A percentile compares a stretch with the other conserved stretches of the same genome.
phyloP scores from a whole-genome alignment of 208 protist species.

The Wallacemonas sp. region DNA sequence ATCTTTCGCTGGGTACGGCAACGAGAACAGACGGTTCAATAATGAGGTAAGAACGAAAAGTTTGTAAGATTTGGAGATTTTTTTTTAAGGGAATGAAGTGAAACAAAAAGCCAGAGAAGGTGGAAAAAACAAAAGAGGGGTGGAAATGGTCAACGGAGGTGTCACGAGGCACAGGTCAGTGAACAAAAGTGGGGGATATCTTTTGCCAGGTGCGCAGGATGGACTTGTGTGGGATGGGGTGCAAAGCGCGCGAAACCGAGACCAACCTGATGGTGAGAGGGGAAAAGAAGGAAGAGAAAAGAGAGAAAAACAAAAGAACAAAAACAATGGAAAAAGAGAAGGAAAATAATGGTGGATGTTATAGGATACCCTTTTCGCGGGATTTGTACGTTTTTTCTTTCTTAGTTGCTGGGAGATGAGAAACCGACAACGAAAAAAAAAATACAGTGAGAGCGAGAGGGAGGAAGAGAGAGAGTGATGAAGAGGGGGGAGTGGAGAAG shows the following conservation, averaged over 20 bases:
- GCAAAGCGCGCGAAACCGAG: no score
- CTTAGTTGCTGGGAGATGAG: neutral
- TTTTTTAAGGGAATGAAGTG: no score
- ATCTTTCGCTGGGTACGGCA: no score
- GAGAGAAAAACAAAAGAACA: neutral
- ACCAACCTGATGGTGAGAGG: neutral
- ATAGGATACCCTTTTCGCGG: neutral
- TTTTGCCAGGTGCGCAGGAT: no score
- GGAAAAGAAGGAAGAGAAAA: slow-evolving; percentile 5
- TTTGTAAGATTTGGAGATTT: no score
- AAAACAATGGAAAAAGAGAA: neutral
- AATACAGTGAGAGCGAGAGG: slow-evolving; percentile 15
- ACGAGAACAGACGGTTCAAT: no score
- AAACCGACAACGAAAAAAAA: no score
- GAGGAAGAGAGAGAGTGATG: slow-evolving; percentile 3
- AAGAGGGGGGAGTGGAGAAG: neutral
- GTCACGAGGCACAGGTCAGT: neutral
- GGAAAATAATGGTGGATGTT: neutral
- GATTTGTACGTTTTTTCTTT: neutral
- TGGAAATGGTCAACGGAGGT: neutral
- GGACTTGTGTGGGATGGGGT: no score
- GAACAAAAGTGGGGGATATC: no score
- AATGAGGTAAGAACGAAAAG: no score
- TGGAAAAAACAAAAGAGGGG: slow-evolving; percentile 13
- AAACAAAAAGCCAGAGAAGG: slow-evolving; percentile 7